Evolutionary conservation across 768 basidiomycete species (phyloP).

Genomic region (Agrocybe praecox): DNA sequence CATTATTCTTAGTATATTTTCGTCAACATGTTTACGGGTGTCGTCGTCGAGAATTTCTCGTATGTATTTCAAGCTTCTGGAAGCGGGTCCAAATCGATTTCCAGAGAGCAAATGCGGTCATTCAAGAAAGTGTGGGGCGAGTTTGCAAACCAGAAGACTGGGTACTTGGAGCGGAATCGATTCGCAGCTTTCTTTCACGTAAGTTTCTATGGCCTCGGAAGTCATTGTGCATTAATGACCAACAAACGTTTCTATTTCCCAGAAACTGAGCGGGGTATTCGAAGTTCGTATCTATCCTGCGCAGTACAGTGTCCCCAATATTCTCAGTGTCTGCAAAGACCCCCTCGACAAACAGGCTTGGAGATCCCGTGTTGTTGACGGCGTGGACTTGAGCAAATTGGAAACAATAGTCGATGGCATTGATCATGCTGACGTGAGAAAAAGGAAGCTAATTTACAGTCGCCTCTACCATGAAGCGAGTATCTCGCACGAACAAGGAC

Average conservation of each 20-base stretch:
- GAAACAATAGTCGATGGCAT: conserved; percentile 59
- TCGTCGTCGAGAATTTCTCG: conserved; percentile 94
- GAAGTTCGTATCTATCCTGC: conserved; percentile 84
- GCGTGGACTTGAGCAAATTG: conserved; percentile 67
- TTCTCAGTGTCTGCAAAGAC: conserved; percentile 54
- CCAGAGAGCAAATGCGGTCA: conserved; percentile 87
- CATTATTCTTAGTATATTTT: conserved; percentile 77
- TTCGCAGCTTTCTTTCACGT: conserved; percentile 86
- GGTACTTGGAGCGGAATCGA: conserved; percentile 68
- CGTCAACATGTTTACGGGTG: conserved; percentile 95
- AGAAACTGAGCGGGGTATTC: conserved; percentile 87
- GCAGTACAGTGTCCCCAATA: conserved; percentile 62
- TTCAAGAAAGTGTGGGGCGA: conserved; percentile 96
- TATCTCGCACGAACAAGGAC: conserved; percentile 67
- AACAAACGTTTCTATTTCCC: conserved; percentile 8
- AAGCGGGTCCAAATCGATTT: conserved; percentile 79
- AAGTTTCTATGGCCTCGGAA: conserved; percentile 28
- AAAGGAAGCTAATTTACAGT: conserved; percentile 70
- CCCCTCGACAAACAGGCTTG: conserved; percentile 33
- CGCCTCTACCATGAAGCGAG: conserved; percentile 87
- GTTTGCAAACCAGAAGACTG: conserved; percentile 78
- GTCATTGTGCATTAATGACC: background rate
- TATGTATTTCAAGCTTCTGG: conserved; percentile 91
- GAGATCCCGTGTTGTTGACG: conserved; percentile 41
- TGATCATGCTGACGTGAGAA: conserved; percentile 63